Percentiles rank a stretch among this genome's conserved stretches.
phyloP scores from a whole-genome alignment of 139 green algal species.

The Gonium pectorale region DNA sequence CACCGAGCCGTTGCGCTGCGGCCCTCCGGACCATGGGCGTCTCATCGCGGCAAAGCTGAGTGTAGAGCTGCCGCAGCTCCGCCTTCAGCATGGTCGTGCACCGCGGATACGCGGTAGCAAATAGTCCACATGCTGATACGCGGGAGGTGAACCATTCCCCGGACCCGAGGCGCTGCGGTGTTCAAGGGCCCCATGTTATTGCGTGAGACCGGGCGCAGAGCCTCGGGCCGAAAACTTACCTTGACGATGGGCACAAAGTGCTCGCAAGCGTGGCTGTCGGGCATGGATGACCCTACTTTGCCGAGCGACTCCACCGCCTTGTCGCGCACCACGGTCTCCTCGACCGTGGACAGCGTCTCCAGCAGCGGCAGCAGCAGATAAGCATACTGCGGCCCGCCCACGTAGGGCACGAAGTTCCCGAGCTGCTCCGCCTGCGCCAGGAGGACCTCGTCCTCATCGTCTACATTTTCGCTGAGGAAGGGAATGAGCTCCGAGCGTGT shows the following conservation, averaged over 20 bases:
- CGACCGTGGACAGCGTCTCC: slow-evolving; percentile 93
- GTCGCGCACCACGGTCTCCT: slow-evolving; percentile 99
- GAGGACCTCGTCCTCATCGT: slow-evolving; percentile 99
- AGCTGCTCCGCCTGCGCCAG: slow-evolving; percentile 97
- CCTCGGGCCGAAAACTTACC: too few species aligned
- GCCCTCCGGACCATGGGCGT: slow-evolving; percentile 98
- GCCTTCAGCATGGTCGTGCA: slow-evolving; percentile 50
- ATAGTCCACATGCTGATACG: slow-evolving; percentile 93
- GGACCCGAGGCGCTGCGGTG: slow-evolving; percentile 84
- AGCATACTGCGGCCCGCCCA: slow-evolving; percentile 88
- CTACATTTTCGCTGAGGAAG: slow-evolving; percentile 95
- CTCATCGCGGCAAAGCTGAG: slow-evolving; percentile 92
- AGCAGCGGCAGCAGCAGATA: slow-evolving; percentile 90
- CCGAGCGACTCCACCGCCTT: slow-evolving; percentile 91
- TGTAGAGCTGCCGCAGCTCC: slow-evolving; percentile 87
- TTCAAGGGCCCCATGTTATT: neutral
- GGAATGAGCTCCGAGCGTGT: slow-evolving; percentile 97
- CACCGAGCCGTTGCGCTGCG: slow-evolving; percentile 89
- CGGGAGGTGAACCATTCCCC: slow-evolving; percentile 98
- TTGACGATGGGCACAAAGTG: slow-evolving; percentile 89
- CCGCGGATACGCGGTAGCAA: slow-evolving; percentile 85
- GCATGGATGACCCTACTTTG: slow-evolving; percentile 85
- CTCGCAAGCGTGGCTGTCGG: slow-evolving; percentile 72
- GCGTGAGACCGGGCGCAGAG: too few species aligned
- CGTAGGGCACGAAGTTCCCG: slow-evolving; percentile 93